phyloP scores from a whole-genome alignment of 176 grass and related monocot species.

The Musa acuminata region DNA sequence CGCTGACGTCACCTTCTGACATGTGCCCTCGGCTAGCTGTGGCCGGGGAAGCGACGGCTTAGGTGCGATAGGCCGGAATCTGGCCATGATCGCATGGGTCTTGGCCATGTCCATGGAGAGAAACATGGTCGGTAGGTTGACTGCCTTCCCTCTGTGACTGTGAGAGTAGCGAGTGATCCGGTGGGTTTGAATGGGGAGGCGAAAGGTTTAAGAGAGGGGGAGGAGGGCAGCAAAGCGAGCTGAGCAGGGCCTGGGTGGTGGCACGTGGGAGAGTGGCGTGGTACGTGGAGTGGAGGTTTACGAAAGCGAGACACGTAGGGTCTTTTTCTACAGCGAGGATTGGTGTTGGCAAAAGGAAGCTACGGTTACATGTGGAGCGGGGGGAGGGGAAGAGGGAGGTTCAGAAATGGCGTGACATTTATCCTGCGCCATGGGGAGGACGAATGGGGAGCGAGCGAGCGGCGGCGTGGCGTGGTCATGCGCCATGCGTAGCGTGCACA shows the following conservation, averaged over 20 bases:
- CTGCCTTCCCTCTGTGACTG: no score
- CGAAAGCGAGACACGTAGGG: neutral
- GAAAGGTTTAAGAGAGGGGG: constrained; percentile 46
- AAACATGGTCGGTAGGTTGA: constrained; percentile 31
- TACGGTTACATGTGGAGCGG: neutral
- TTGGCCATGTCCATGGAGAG: constrained; percentile 63
- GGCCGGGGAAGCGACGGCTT: constrained; percentile 36
- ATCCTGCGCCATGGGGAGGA: neutral
- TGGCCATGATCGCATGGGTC: constrained; percentile 85
- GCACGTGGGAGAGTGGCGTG: constrained; percentile 3
- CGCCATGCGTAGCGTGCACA: constrained; percentile 6
- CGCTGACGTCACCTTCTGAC: constrained; percentile 1
- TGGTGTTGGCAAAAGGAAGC: neutral
- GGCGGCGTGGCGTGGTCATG: neutral
- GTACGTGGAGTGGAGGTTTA: constrained; percentile 12
- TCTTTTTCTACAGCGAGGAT: no score
- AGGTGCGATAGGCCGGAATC: constrained; percentile 90
- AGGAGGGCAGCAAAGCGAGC: constrained; percentile 47
- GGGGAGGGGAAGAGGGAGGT: neutral
- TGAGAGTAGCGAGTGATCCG: neutral
- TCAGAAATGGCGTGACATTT: constrained; percentile 13
- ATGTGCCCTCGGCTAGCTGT: constrained; percentile 8
- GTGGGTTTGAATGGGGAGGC: neutral
- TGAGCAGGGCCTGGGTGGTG: neutral
- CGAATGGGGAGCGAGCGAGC: neutral